phyloP scores from a whole-genome alignment of 23 red algal species.

The Gracilaria vermiculophylla region DNA sequence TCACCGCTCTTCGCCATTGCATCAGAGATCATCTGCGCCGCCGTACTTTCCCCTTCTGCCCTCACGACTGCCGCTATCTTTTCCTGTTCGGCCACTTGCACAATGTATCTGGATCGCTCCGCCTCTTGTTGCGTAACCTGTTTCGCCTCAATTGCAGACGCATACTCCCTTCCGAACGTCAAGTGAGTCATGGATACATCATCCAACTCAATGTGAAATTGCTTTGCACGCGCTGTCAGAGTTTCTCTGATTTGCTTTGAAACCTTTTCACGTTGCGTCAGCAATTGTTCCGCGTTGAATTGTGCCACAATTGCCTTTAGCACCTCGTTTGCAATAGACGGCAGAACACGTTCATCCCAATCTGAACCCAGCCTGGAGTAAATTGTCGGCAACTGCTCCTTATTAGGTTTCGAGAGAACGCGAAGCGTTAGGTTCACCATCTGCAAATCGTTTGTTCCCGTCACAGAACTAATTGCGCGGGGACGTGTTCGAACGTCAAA shows the following conservation, averaged over 20 bases:
- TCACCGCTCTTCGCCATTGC: constrained; percentile 90
- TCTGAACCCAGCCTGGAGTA: constrained; percentile 82
- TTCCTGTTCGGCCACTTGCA: constrained; percentile 94
- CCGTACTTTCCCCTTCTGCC: constrained; percentile 88
- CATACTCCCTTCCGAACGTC: constrained; percentile 96
- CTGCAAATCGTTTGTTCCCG: constrained; percentile 97
- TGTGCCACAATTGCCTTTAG: constrained; percentile 97
- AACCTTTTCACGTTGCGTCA: constrained; percentile 95
- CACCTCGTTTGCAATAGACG: constrained; percentile 98
- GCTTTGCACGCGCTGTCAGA: constrained; percentile 74
- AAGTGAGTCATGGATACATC: constrained; percentile 99
- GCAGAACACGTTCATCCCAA: constrained; percentile 97
- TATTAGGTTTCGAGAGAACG: constrained; percentile 89
- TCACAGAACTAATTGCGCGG: constrained; percentile 87
- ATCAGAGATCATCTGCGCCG: constrained; percentile 90
- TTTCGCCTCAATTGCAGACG: constrained; percentile 96
- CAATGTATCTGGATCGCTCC: constrained; percentile 92
- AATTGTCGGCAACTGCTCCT: constrained; percentile 85
- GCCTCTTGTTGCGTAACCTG: constrained; percentile 99
- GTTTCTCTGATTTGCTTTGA: constrained; percentile 85
- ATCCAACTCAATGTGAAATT: constrained; percentile 97
- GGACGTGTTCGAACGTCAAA: constrained; percentile 95
- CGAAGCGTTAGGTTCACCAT: constrained; percentile 99
- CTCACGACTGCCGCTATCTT: constrained; percentile 94
- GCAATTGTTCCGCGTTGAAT: constrained; percentile 96